Base-by-base conservation (phyloP, 176 grass and related monocot genomes). In the Puccinellia tenuiflora region DNA sequence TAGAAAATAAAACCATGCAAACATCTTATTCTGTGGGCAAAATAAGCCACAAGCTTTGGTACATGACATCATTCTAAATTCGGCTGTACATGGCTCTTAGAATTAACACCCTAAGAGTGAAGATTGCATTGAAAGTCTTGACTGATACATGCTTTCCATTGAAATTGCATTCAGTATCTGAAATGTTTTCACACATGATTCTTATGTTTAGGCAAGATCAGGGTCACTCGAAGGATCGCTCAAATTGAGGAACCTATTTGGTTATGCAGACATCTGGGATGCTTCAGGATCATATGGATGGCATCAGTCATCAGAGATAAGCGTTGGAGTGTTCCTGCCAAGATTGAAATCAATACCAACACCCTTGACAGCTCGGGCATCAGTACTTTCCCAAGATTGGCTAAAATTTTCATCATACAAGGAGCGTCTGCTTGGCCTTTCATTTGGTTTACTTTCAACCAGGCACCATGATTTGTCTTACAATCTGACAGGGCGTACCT, bases 181-280 rank as follows among this genome's bases (percentile, higher is more conserved):
- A 66, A 69, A 57, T 55, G 48, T 68, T 85, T 54, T 13, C 34
- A n/a, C 37, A 54, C 60, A 20, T 78, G 45, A 57, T 21, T 18
- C 55, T 73, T 52, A 10, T 60, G 10, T 79, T 68, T 38, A 97
- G 94, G 88, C 78, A 69, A 87, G 62, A 79, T 84, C 86, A 15
- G 85, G 81, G 88, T 77, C 90, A 77, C 22, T 93, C 13, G 88
- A 92, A 81, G 89, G 84, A 35, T 89, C 81, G 46, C 61, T 97
- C 30, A 97, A 81, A 53, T 65, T 84, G 15, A 97, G 81, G 80
- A 97, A 97, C 31, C 47, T 88, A 17, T 86, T 91, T 82, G 91
- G 94, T 64, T 89, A 91, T 51, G 94, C 86, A 35, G 91, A 97
- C 55, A 93, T 97, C 42, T 97, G 86, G 88, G 75, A 93, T 73